A percentile compares a stretch with the other conserved stretches of the same genome.
These are phyloP conservation scores for Hippophae tibetana DNA, from an alignment of 306 rosid genomes.

Conservation along the genomic window DNA sequence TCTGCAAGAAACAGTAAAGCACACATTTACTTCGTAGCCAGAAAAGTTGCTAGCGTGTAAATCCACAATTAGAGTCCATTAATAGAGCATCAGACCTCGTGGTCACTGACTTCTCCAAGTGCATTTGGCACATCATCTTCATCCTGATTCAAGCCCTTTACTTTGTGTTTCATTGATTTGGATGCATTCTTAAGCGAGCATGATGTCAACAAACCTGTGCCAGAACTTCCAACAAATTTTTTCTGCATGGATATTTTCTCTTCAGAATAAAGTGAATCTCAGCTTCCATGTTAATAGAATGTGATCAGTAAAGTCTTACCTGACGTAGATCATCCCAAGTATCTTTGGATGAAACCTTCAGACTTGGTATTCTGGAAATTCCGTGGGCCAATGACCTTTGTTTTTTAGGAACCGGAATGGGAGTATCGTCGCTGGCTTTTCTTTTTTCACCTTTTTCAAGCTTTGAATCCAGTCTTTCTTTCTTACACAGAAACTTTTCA, in stretches of 20 bases:
- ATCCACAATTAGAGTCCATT: background rate
- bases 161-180: constrained; percentile 37
- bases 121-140: constrained; percentile 34
- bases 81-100: constrained; percentile 34
- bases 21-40: background rate
- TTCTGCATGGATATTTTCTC: constrained; percentile 31
- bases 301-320: constrained; percentile 20
- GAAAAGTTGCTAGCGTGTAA: background rate
- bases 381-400: constrained; percentile 44
- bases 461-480: constrained; percentile 26
- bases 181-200: constrained; percentile 24
- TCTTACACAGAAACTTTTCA: constrained; percentile 37
- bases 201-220: constrained; percentile 45
- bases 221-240: constrained; percentile 31
- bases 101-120: constrained; percentile 37
- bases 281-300: constrained; percentile 18
- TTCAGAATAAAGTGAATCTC: constrained; percentile 29
- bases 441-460: constrained; percentile 38
- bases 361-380: constrained; percentile 34
- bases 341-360: constrained; percentile 33
- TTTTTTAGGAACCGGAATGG: constrained; percentile 49
- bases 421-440: constrained; percentile 38
- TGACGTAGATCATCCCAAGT: constrained; percentile 28
- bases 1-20: constrained; percentile 41
- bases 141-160: constrained; percentile 31